Evolutionary conservation across 257 asterid species (phyloP).

Genomic region (Capsicum chinense): DNA sequence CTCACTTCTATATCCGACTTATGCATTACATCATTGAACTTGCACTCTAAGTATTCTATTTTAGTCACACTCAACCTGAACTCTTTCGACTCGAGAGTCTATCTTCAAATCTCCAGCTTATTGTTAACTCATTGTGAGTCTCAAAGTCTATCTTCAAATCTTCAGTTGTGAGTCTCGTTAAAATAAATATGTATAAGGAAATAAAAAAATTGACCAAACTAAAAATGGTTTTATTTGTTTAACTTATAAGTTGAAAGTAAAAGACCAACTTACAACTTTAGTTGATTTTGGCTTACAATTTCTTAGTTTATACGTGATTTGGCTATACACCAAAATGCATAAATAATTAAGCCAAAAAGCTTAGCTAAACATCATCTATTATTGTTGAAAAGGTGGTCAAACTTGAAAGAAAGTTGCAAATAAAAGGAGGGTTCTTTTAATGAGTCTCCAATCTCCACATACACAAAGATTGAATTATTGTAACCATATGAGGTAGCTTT

Average conservation of each 20-base stretch:
- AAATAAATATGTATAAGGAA: no score
- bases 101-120: not conserved
- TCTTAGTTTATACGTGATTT: not conserved
- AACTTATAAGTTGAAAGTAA: no score
- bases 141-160: not conserved
- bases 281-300: not conserved
- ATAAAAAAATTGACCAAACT: no score
- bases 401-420: not conserved
- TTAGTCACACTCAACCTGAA: not conserved
- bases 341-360: not conserved
- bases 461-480: constrained; percentile 27
- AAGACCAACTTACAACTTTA: not conserved
- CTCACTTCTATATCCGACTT: not conserved
- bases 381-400: constrained; percentile 25
- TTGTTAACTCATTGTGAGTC: not conserved
- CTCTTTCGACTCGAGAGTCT: not conserved
- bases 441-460: constrained; percentile 23
- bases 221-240: no score
- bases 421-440: not conserved
- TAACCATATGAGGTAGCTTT: not conserved
- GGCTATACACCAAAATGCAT: not conserved
- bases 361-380: not conserved
- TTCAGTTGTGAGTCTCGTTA: not conserved
- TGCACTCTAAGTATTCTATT: not conserved
- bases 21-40: not conserved